Evolutionary conservation across 768 basidiomycete genomes (phyloP).

Genomic region (Tulasnella sp.): DNA sequence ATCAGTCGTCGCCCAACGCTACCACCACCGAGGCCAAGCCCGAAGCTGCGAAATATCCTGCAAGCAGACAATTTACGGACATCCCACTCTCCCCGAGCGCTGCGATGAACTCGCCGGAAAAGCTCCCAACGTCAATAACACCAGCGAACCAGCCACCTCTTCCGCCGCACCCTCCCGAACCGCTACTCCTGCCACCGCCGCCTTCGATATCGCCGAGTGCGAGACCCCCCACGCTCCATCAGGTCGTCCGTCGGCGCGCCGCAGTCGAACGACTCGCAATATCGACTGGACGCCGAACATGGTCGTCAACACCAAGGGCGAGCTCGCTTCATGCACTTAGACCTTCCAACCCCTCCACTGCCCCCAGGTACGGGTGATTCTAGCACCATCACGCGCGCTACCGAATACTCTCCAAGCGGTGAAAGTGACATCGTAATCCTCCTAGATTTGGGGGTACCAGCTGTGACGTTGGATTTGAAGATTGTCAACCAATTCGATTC

Average conservation of each 20-base stretch:
- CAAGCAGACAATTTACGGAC: background rate
- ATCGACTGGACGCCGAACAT: conserved; percentile 4
- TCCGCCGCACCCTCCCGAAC: background rate
- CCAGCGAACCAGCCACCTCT: background rate
- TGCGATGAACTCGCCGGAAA: background rate
- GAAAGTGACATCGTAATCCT: background rate
- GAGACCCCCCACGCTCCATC: background rate
- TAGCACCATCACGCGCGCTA: background rate
- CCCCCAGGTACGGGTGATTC: background rate
- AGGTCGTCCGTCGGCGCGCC: background rate
- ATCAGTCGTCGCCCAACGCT: too few relatives aligned
- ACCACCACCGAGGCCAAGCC: too few relatives aligned
- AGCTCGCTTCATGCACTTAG: background rate
- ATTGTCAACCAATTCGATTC: background rate
- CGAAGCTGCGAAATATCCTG: too few relatives aligned
- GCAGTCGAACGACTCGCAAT: background rate
- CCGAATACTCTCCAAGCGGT: too few relatives aligned
- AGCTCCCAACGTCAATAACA: background rate
- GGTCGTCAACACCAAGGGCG: too few relatives aligned
- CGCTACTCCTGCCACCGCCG: background rate
- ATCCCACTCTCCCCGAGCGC: background rate
- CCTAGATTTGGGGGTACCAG: background rate
- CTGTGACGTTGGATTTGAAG: background rate
- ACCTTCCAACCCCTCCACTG: background rate
- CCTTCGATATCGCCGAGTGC: background rate